phyloP scores from a whole-genome alignment of 805 yeast genomes.

The Candida boleticola region DNA sequence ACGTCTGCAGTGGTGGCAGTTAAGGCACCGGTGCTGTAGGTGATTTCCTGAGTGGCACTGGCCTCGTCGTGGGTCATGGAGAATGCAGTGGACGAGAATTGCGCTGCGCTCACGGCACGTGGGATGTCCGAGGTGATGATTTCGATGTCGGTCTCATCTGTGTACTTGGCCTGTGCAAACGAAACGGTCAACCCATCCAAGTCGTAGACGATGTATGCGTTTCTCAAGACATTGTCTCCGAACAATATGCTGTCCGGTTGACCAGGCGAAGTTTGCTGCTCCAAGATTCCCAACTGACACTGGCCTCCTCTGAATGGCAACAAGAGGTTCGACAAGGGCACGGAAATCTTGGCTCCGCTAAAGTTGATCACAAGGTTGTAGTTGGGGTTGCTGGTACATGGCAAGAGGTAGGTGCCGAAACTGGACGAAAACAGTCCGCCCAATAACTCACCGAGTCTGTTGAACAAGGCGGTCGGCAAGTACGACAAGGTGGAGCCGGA shows the following conservation, averaged over 20 bases:
- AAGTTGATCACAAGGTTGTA: conserved; percentile 46
- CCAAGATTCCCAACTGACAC: conserved; percentile 29
- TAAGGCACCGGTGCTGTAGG: conserved; percentile 2
- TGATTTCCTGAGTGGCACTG: conserved; percentile 1
- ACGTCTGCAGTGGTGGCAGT: conserved; percentile 14
- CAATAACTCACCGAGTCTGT: conserved; percentile 33
- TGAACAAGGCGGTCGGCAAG: conserved; percentile 38
- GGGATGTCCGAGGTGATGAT: conserved; percentile 47
- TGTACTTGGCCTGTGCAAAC: conserved; percentile 38
- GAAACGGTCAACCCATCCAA: conserved; percentile 56
- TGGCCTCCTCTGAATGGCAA: conserved; percentile 10
- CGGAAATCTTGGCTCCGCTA: conserved; percentile 54
- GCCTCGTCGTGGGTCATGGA: conserved; percentile 3
- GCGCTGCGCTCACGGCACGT: conserved; percentile 47
- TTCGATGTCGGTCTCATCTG: conserved; percentile 42
- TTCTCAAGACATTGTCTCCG: conserved; percentile 66
- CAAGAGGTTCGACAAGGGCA: conserved; percentile 41
- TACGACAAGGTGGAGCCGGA: conserved; percentile 40
- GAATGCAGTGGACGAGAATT: conserved; percentile 38
- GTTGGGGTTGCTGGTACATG: conserved; percentile 32
- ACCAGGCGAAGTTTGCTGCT: conserved; percentile 9
- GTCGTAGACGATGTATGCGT: conserved; percentile 65
- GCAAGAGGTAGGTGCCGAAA: conserved; percentile 45
- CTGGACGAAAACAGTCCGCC: conserved; percentile 41
- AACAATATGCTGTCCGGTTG: conserved; percentile 33